Conservation (phyloP, 2,329 filamentous ascomycete genomes). For the Elsinoe ampelina region DNA sequence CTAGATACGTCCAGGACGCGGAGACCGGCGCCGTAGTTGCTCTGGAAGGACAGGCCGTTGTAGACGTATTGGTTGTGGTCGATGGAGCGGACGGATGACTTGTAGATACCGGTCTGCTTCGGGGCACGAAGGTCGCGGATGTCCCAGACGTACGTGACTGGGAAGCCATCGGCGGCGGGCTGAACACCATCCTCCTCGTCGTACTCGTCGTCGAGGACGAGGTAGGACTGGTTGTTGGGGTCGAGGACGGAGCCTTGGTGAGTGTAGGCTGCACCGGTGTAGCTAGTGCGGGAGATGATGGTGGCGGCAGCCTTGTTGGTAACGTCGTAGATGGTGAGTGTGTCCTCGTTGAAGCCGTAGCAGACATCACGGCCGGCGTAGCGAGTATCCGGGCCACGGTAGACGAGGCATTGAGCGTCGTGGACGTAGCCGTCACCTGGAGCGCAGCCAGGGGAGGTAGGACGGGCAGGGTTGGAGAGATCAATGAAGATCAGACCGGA, state of each 20-base stretch:
- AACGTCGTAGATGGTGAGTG: conserved; percentile 36
- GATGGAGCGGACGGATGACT: conserved; percentile 27
- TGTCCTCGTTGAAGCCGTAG: conserved; percentile 45
- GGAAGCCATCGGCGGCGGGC: conserved; percentile 35
- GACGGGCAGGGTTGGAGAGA: conserved; percentile 42
- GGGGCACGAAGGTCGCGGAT: conserved; percentile 37
- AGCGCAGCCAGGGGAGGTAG: conserved; percentile 42
- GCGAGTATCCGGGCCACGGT: conserved; percentile 38
- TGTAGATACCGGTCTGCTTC: conserved; percentile 33
- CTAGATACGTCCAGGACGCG: conserved; percentile 29
- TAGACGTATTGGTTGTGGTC: conserved; percentile 37
- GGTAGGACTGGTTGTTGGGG: conserved; percentile 35
- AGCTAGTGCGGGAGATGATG: conserved; percentile 42
- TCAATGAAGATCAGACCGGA: conserved; percentile 49
- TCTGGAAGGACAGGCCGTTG: conserved; percentile 30
- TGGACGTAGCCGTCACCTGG: conserved; percentile 47
- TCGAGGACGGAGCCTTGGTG: conserved; percentile 48
- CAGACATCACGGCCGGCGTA: conserved; percentile 42
- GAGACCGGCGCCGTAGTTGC: conserved; percentile 30
- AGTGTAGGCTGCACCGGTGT: conserved; percentile 42
- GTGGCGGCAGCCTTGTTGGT: conserved; percentile 33
- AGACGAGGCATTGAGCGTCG: conserved; percentile 48
- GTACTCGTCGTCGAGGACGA: conserved; percentile 46
- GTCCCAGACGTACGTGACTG: conserved; percentile 43
- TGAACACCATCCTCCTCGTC: conserved; percentile 39